phyloP scores from a whole-genome alignment of 345 rosid species.

The Populus simonii region DNA sequence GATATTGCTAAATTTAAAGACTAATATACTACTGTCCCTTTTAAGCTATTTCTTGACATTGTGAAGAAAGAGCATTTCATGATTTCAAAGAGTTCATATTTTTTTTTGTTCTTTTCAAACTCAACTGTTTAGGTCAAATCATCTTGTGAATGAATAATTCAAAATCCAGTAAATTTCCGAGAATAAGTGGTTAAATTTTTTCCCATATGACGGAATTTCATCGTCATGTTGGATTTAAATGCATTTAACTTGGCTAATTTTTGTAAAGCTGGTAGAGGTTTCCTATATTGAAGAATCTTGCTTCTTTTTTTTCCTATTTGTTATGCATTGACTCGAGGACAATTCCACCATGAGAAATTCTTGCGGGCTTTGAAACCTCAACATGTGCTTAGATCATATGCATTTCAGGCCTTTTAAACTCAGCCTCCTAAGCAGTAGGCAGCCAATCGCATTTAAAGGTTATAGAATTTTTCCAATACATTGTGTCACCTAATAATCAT shows the following conservation, averaged over 20 bases:
- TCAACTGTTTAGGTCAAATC: background rate
- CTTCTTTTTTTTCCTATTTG: background rate
- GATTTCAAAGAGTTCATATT: background rate
- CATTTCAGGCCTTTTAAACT: background rate
- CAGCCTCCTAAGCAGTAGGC: background rate
- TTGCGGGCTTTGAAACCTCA: background rate
- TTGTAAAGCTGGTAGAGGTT: background rate
- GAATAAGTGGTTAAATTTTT: background rate
- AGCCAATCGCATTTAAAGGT: background rate
- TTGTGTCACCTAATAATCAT: slow-evolving; percentile 23
- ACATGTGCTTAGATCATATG: background rate
- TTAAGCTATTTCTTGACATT: background rate
- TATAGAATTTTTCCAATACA: background rate
- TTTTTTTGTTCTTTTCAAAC: background rate
- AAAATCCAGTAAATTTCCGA: background rate
- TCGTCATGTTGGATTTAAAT: background rate
- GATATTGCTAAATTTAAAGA: background rate
- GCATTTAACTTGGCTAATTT: background rate
- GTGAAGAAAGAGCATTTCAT: background rate
- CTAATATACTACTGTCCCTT: background rate
- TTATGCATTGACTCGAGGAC: background rate
- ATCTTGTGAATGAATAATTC: background rate
- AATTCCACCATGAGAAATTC: background rate
- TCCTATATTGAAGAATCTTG: background rate
- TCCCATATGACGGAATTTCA: background rate